Conservation (phyloP, 495 filamentous ascomycete genomes). For the Penicillium bovifimosum region DNA sequence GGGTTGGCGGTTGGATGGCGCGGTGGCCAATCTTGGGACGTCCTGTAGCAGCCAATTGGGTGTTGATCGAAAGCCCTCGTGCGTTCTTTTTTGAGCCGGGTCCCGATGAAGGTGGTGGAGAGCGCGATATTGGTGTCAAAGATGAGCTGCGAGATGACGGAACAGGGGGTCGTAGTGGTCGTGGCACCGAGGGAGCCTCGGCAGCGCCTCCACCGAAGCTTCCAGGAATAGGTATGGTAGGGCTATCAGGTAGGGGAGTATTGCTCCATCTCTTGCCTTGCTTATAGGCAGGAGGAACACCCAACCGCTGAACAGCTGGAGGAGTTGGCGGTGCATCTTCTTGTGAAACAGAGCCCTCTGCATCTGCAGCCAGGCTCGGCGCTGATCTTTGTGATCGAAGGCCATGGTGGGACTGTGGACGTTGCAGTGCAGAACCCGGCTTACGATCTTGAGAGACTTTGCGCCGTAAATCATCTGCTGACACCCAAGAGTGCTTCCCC, state of each 20-base stretch:
- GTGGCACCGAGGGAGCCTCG: slow-evolving; percentile 3
- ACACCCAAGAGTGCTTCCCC: slow-evolving; percentile 9
- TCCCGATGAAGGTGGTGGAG: slow-evolving; percentile 17
- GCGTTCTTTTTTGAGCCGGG: slow-evolving; percentile 33
- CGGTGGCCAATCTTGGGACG: slow-evolving; percentile 34
- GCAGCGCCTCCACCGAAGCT: slow-evolving; percentile 4
- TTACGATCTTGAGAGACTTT: slow-evolving; percentile 8
- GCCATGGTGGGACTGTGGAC: slow-evolving; percentile 4
- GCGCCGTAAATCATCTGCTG: slow-evolving; percentile 18
- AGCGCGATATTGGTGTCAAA: slow-evolving; percentile 8
- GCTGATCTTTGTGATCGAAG: slow-evolving; percentile 31
- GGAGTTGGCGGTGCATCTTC: slow-evolving; percentile 13
- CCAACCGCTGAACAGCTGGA: slow-evolving; percentile 24
- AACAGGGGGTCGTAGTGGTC: slow-evolving; percentile 6
- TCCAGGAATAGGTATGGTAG: slow-evolving; percentile 30
- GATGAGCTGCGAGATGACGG: slow-evolving; percentile 13
- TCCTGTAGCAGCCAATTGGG: slow-evolving; percentile 31
- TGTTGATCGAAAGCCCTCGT: slow-evolving; percentile 42
- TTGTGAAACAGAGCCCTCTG: slow-evolving; percentile 2
- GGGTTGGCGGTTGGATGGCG: slow-evolving; percentile 41
- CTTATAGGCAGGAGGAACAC: slow-evolving; percentile 36
- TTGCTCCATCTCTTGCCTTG: slow-evolving; percentile 35
- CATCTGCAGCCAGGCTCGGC: slow-evolving; percentile 27
- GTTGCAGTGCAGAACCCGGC: slow-evolving; percentile 1
- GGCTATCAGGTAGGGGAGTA: slow-evolving; percentile 39